Base-by-base conservation (phyloP, 768 basidiomycete species). In the Tulasnella sp. region DNA sequence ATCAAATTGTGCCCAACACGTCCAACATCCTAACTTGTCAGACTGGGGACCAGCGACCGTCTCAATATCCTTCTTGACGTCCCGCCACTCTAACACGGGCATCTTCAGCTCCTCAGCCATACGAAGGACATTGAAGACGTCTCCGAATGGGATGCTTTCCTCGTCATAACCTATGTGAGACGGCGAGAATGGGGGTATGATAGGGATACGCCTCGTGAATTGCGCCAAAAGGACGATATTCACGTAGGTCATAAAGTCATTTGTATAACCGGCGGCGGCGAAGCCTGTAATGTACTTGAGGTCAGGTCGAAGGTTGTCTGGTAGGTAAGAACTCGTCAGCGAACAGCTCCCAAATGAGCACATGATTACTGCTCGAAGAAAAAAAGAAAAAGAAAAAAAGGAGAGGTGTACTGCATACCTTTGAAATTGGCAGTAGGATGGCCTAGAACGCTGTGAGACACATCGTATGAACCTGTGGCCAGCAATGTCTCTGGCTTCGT, bases 31-130 rank as follows among this genome's bases (percentile, higher is more conserved):
- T 15, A 52, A 19, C 3, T 9, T 11, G 27, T 60, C 59, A n/a
- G 32, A 30, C 8, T 15, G 10, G 11, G 17, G n/a, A 51, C 24
- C 50, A 21, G 34, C 38, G 19, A 13, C 26, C 13, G 34, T 24
- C 13, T 29, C 45, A 60, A 64, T 64, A 15, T 66, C 66, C 58
- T 78, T 71, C 30, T 61, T 61, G 23, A 61, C 9, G 29, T 61
- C 41, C 4, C 17, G 26, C 60, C 60, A 61, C 55, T 61, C 60
- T 21, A 61, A 2, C 23, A 61, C 45, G 7, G 32, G 49, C 3
- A 26, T n/a, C 4, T 23, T 38, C 4, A 61, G 9, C 23, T 19
- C 17, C 24, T 2, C 15, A 3, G 26, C 23, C 2, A 61, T 41
- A 5, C 60, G 34, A 38, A 32, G 49, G 43, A 61, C 21, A n/a